A percentile compares a stretch with the other conserved stretches of the same genome.
phyloP scores from a whole-genome alignment of 108 stramenopile species.

The Aurantiochytrium sp. region DNA sequence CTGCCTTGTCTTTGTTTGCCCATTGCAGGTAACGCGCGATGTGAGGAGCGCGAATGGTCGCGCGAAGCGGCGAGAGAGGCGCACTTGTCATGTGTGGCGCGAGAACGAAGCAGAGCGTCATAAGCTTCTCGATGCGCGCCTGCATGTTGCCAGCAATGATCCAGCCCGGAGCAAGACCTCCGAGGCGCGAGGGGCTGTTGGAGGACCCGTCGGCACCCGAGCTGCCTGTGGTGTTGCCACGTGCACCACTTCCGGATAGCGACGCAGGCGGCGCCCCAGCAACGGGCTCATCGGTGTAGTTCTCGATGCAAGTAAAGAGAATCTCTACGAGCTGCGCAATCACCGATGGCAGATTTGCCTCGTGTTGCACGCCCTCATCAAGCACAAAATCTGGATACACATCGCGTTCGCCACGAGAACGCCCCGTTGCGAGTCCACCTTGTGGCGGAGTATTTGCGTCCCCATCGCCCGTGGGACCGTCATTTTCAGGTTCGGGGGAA shows the following conservation, averaged over 20 bases:
- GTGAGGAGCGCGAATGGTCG: not conserved
- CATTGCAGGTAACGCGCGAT: not conserved
- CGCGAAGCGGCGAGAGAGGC: not conserved
- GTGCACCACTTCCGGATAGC: not conserved
- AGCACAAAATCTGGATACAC: not conserved
- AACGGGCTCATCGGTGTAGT: not conserved
- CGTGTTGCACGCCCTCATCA: not conserved
- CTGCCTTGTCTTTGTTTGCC: not conserved
- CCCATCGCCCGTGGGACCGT: too few relatives aligned
- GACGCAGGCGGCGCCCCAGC: not conserved
- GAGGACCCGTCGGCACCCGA: not conserved
- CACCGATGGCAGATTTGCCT: not conserved
- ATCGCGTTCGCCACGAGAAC: not conserved
- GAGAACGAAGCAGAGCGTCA: not conserved
- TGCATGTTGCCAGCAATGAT: not conserved
- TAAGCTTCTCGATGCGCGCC: not conserved
- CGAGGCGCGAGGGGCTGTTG: not conserved
- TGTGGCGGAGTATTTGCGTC: not conserved
- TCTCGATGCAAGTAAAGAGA: not conserved
- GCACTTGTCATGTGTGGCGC: not conserved
- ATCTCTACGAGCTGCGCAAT: not conserved
- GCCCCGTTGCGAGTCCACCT: not conserved
- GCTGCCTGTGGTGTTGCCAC: not conserved
- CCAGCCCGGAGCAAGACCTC: constrained; percentile 6
- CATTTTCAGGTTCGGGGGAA: too few relatives aligned